Evolutionary conservation across 768 basidiomycete genomes (phyloP).

Genomic region (Termitomyces sp.): DNA sequence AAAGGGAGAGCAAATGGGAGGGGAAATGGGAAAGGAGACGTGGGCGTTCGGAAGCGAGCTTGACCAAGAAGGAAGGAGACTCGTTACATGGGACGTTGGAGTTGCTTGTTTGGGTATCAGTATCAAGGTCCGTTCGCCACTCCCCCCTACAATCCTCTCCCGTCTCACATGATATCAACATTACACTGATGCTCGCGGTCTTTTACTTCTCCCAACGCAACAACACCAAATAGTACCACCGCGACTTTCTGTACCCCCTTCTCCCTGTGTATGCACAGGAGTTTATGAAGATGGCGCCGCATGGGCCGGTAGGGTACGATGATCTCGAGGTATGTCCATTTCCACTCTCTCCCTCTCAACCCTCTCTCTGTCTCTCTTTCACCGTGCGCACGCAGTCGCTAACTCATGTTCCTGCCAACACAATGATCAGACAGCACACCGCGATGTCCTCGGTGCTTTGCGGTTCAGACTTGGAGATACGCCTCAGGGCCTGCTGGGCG

Average conservation of each 20-base stretch:
- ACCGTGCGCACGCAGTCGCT: not conserved
- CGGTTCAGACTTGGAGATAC: constrained; percentile 44
- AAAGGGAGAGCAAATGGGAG: not conserved
- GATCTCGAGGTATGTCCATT: constrained; percentile 46
- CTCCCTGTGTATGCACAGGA: constrained; percentile 45
- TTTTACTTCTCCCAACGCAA: no score
- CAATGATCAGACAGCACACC: constrained; percentile 43
- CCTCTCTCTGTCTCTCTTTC: not conserved
- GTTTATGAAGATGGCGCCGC: constrained; percentile 40
- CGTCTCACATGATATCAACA: not conserved
- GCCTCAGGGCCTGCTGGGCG: constrained; percentile 52
- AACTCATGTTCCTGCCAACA: not conserved
- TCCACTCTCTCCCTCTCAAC: not conserved
- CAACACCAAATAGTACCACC: constrained; percentile 47
- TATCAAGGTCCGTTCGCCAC: constrained; percentile 42
- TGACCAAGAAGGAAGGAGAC: constrained; percentile 22
- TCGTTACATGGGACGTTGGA: constrained; percentile 52
- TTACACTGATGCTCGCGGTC: not conserved
- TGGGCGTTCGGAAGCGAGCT: constrained; percentile 4
- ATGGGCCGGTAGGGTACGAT: constrained; percentile 31
- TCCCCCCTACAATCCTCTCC: not conserved
- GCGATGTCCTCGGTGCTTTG: constrained; percentile 46
- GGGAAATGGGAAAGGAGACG: not conserved
- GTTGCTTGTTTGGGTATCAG: constrained; percentile 55
- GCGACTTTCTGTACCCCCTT: constrained; percentile 56